phyloP scores from a whole-genome alignment of 2,329 filamentous ascomycete species.

The Epichloe sp. region DNA sequence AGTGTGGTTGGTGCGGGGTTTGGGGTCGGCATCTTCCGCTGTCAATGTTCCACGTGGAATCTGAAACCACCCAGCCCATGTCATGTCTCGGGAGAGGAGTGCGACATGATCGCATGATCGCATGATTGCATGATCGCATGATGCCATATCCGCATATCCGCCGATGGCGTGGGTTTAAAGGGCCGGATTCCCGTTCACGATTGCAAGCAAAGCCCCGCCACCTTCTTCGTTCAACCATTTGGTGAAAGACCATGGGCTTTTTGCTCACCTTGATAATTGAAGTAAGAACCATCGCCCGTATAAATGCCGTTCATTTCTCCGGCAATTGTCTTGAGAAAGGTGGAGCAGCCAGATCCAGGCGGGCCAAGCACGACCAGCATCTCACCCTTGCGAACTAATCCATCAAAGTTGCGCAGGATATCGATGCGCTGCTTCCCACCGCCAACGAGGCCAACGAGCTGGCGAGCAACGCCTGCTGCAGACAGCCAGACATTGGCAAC shows the following conservation, averaged over 20 bases:
- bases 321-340: constrained; percentile 71
- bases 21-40: constrained; percentile 4
- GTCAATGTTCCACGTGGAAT: neutral
- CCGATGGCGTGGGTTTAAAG: neutral
- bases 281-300: constrained; percentile 54
- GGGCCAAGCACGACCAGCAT: constrained; percentile 66
- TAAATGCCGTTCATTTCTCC: constrained; percentile 73
- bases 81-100: neutral
- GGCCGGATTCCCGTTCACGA: constrained; percentile 4
- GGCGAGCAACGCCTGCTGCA: constrained; percentile 26
- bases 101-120: neutral
- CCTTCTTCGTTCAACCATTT: neutral
- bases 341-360: constrained; percentile 65
- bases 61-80: constrained; percentile 1
- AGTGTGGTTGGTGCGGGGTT: neutral
- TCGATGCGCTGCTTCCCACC: constrained; percentile 46
- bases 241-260: neutral
- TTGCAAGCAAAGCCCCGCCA: neutral
- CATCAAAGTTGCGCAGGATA: constrained; percentile 55
- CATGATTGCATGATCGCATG: neutral
- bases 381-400: constrained; percentile 56
- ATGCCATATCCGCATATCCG: neutral
- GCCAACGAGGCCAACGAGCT: constrained; percentile 40
- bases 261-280: constrained; percentile 64
- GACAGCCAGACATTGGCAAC: constrained; percentile 49